Evolutionary conservation across 2,329 filamentous ascomycete genomes (phyloP).

Genomic region (Pyrenophora tritici-repentis): DNA sequence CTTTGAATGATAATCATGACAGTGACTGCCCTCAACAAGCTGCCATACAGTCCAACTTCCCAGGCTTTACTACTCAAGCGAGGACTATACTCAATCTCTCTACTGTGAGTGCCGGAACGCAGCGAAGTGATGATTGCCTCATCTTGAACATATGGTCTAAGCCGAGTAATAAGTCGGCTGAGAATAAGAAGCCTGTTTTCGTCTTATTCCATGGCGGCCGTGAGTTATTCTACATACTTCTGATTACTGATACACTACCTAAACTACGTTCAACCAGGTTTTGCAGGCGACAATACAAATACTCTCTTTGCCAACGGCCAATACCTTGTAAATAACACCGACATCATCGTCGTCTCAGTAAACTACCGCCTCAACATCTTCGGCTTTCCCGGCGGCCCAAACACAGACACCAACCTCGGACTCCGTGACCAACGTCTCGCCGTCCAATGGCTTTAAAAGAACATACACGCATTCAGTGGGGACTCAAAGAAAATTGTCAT

Average conservation of each 20-base stretch:
- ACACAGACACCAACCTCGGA: slow-evolving; percentile 53
- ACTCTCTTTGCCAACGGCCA: slow-evolving; percentile 47
- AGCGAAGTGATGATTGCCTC: slow-evolving; percentile 38
- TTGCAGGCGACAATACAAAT: slow-evolving; percentile 42
- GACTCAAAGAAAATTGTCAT: slow-evolving; percentile 51
- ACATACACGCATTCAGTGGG: slow-evolving; percentile 59
- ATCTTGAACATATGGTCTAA: slow-evolving; percentile 43
- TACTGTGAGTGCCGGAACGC: slow-evolving; percentile 23
- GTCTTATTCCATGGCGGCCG: slow-evolving; percentile 52
- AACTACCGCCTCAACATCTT: slow-evolving; percentile 48
- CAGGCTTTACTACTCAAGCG: slow-evolving; percentile 31
- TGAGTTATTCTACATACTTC: slow-evolving; percentile 17
- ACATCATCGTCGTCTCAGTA: slow-evolving; percentile 51
- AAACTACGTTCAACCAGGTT: slow-evolving; percentile 28
- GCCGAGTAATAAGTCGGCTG: slow-evolving; percentile 16
- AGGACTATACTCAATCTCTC: slow-evolving; percentile 21
- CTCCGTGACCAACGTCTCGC: slow-evolving; percentile 60
- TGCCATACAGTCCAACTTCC: slow-evolving; percentile 21
- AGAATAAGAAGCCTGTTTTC: slow-evolving; percentile 44
- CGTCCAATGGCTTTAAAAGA: slow-evolving; percentile 58
- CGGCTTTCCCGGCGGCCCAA: slow-evolving; percentile 41
- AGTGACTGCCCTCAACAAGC: slow-evolving; percentile 31
- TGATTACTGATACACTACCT: not conserved
- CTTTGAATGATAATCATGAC: slow-evolving; percentile 3
- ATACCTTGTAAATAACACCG: slow-evolving; percentile 43